These are phyloP conservation scores for Candida tallmaniae DNA, from an alignment of 805 yeast species.

Conservation along the genomic window DNA sequence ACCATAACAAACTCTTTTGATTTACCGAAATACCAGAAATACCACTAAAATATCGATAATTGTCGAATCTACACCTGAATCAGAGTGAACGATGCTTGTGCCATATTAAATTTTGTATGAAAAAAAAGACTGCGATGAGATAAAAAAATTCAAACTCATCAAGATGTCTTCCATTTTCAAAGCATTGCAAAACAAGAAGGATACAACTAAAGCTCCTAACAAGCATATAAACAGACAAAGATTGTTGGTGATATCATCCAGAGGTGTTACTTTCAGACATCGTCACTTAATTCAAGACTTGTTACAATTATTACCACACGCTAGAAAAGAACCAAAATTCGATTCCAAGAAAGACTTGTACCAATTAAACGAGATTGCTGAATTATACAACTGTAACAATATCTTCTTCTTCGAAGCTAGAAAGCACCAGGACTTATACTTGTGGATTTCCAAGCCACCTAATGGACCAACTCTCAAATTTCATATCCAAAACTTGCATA, in stretches of 20 bases:
- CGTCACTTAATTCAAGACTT: slow-evolving; percentile 89
- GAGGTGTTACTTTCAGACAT: slow-evolving; percentile 94
- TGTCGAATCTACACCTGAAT: too few species aligned
- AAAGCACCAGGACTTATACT: slow-evolving; percentile 90
- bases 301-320: slow-evolving; percentile 78
- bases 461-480: slow-evolving; percentile 96
- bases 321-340: slow-evolving; percentile 92
- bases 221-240: slow-evolving; percentile 81
- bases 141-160: not conserved
- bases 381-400: slow-evolving; percentile 94
- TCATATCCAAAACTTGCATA: slow-evolving; percentile 90
- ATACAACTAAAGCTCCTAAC: slow-evolving; percentile 30
- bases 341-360: slow-evolving; percentile 87
- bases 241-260: slow-evolving; percentile 81
- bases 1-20: too few species aligned
- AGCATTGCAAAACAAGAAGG: slow-evolving; percentile 45
- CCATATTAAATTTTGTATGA: too few species aligned
- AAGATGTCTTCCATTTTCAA: slow-evolving; percentile 43
- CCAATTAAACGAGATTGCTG: slow-evolving; percentile 93
- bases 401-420: slow-evolving; percentile 91
- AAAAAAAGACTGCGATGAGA: slow-evolving; percentile 6
- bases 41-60: too few species aligned
- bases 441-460: slow-evolving; percentile 95
- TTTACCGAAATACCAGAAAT: too few species aligned
- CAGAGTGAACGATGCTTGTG: too few species aligned